phyloP scores from a whole-genome alignment of 2,329 filamentous ascomycete genomes.

The Colletotrichum scovillei region DNA sequence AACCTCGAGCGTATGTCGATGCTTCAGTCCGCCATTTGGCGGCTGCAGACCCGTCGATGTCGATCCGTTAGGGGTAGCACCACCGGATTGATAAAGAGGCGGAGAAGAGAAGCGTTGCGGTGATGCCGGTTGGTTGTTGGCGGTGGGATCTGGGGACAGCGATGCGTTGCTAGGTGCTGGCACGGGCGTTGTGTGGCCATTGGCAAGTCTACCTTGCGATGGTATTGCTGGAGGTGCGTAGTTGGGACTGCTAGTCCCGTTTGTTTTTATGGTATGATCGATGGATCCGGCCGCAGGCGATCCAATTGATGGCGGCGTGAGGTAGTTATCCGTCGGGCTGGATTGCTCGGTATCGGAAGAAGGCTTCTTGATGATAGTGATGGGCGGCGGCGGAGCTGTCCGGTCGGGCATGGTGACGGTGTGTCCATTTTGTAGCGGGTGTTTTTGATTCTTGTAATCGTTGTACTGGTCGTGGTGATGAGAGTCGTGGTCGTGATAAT shows the following conservation, averaged over 20 bases:
- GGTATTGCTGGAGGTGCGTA: slow-evolving; percentile 42
- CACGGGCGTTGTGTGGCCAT: slow-evolving; percentile 28
- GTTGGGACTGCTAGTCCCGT: slow-evolving; percentile 40
- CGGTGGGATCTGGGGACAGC: slow-evolving; percentile 37
- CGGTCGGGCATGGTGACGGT: slow-evolving; percentile 43
- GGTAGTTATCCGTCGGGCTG: slow-evolving; percentile 45
- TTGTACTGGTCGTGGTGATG: slow-evolving; percentile 46
- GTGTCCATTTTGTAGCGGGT: slow-evolving; percentile 40
- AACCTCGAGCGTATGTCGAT: slow-evolving; percentile 90
- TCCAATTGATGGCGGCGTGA: slow-evolving; percentile 47
- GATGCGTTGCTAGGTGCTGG: slow-evolving; percentile 22
- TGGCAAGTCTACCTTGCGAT: slow-evolving; percentile 36
- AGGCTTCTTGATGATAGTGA: slow-evolving; percentile 28
- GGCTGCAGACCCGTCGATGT: slow-evolving; percentile 65
- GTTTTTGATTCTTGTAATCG: slow-evolving; percentile 41
- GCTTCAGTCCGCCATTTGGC: slow-evolving; percentile 72
- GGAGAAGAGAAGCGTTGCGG: slow-evolving; percentile 75
- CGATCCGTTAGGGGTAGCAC: slow-evolving; percentile 48
- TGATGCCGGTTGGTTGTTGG: slow-evolving; percentile 40
- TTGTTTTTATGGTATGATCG: slow-evolving; percentile 24
- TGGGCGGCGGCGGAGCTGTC: slow-evolving; percentile 37
- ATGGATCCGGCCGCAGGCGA: slow-evolving; percentile 42
- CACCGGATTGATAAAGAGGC: slow-evolving; percentile 61
- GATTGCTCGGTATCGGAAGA: slow-evolving; percentile 40
- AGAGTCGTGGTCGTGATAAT: slow-evolving; percentile 42